Evolutionary conservation across 2,329 filamentous ascomycete genomes (phyloP), one percentile per base, ranked within the genome.

Genomic region (Fragosphaeria purpurea): DNA sequence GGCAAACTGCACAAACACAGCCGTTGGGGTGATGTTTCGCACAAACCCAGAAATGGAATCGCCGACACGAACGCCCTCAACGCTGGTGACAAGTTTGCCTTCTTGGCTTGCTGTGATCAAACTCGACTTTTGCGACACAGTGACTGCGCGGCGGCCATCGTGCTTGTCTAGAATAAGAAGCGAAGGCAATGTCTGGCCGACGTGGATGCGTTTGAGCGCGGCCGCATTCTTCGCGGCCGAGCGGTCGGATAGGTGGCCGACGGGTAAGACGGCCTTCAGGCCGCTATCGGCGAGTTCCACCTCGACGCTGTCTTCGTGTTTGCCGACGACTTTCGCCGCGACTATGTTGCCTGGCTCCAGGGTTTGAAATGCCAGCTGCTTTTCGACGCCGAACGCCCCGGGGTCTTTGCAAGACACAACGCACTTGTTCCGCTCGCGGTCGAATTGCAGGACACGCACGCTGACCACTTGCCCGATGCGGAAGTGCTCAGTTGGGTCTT

Each of bases 331-430:
- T 45, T 81, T 86, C 46, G 84, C 93, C 37, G 82, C 80, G 9
- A 95, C 85, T 41, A 91, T 63, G 48, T 84, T 75, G 38, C 91
- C 90, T 41, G 87, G 70, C 53, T 82, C 76, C 30, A 97, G 72
- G 41, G 79, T 79, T 61, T 86, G 82, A 59, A 95, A 80, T 1
- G 85, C 85, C 53, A 80, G 79, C 61, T 93, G 87, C 61, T 86
- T 85, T 40, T 87, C 82, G 22, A 80, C 60, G 8, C 86, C 85
- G 60, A 93, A 88, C 0, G 80, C 80, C 32, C 83, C 80, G 7
- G 87, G 86, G 58, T 95, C 89, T 67, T 95, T 95, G 75, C 93
- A 98, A 22, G 91, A 95, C 5, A 98, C 86, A 39, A 88, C 80
- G 57, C 98, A 78, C 57, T 85, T 83, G 54, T 77, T 75, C 40